Conservation (phyloP, 768 basidiomycete genomes). For the Polyporus arcularius region DNA sequence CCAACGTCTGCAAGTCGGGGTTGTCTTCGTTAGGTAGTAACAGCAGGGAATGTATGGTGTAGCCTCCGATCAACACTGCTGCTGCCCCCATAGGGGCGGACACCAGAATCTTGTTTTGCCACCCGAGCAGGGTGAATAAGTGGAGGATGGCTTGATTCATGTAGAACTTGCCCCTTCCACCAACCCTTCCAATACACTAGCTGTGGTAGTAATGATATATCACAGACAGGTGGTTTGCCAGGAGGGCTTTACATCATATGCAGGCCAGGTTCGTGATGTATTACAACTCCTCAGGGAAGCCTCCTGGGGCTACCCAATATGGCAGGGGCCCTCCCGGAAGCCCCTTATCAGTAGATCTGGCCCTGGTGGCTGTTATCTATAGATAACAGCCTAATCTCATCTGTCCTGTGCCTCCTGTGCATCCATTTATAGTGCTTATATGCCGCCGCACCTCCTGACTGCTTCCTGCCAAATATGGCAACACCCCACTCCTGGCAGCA, state of each 20-base stretch:
- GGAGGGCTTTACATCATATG: too few relatives aligned
- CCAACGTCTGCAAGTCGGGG: background rate
- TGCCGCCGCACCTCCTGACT: too few relatives aligned
- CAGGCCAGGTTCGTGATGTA: too few relatives aligned
- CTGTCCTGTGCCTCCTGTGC: too few relatives aligned
- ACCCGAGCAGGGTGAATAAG: constrained; percentile 17
- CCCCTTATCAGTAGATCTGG: too few relatives aligned
- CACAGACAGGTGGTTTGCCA: too few relatives aligned
- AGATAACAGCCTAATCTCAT: too few relatives aligned
- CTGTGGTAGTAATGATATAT: constrained; percentile 6
- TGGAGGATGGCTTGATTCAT: constrained; percentile 24
- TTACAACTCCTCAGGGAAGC: too few relatives aligned
- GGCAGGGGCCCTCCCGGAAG: background rate
- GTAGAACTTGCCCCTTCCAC: constrained; percentile 34
- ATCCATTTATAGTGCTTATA: too few relatives aligned
- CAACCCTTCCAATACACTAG: constrained; percentile 31
- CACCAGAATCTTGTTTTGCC: constrained; percentile 15
- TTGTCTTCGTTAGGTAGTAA: constrained; percentile 17
- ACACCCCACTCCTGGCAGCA: too few relatives aligned
- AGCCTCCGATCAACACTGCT: constrained; percentile 28
- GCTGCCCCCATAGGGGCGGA: constrained; percentile 34
- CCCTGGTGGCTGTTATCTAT: too few relatives aligned
- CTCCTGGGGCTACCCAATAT: background rate
- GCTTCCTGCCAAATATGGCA: too few relatives aligned
- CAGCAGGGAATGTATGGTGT: constrained; percentile 32